Evolutionary conservation across 163 green algal genomes (phyloP).

Genomic region (Scenedesmus sp.): DNA sequence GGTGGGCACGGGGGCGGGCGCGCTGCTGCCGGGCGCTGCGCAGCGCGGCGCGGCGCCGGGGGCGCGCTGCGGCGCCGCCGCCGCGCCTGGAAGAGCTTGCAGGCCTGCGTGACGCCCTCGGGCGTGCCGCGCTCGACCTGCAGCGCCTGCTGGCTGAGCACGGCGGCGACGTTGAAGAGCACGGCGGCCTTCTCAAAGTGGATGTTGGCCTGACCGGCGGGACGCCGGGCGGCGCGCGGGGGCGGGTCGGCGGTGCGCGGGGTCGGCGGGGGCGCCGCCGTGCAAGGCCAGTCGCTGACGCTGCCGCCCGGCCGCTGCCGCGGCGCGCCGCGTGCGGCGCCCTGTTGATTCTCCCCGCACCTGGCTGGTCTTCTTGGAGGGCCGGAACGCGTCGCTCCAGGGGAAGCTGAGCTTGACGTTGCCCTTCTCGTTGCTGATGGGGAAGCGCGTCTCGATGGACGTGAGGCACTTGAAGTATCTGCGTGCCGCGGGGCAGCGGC

Average conservation of each 20-base stretch:
- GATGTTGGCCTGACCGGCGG: slow-evolving; percentile 70
- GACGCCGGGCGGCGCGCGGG: too few species aligned
- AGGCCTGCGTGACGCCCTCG: slow-evolving; percentile 82
- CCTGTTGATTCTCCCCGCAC: too few species aligned
- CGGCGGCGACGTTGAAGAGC: slow-evolving; percentile 93
- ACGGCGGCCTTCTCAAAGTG: slow-evolving; percentile 94
- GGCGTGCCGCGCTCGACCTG: slow-evolving; percentile 72
- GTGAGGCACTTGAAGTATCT: slow-evolving; percentile 89
- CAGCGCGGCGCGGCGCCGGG: too few species aligned
- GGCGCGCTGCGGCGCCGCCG: too few species aligned
- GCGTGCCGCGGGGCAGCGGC: too few species aligned
- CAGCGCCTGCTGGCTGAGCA: slow-evolving; percentile 83
- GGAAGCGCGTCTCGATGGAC: slow-evolving; percentile 92
- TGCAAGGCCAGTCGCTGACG: too few species aligned
- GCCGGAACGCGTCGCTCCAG: slow-evolving; percentile 83
- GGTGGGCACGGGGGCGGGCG: too few species aligned
- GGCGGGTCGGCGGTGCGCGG: too few species aligned
- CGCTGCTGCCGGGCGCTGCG: too few species aligned
- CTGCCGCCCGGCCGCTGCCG: too few species aligned
- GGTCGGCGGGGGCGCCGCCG: too few species aligned
- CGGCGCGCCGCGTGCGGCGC: too few species aligned
- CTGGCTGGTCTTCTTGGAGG: slow-evolving; percentile 49
- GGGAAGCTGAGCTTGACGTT: slow-evolving; percentile 85
- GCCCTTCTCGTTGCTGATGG: slow-evolving; percentile 79
- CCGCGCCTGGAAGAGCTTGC: slow-evolving; percentile 85